phyloP scores from a whole-genome alignment of 768 basidiomycete species.

The Psilocybe cyanescens region DNA sequence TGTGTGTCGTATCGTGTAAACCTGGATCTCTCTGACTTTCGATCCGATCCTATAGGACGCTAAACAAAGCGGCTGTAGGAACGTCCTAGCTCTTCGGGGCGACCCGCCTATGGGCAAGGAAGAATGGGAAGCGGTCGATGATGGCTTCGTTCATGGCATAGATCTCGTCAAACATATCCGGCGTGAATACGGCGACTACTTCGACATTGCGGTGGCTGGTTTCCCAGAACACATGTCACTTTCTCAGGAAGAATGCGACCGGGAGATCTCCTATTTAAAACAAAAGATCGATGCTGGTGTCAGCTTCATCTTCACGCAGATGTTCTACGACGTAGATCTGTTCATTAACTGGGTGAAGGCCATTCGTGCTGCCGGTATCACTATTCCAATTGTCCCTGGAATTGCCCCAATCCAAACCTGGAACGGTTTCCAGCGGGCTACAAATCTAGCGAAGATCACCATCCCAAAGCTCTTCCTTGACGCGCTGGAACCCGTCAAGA shows the following conservation, averaged over 20 bases:
- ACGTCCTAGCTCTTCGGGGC: conserved; percentile 91
- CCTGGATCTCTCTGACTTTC: not conserved
- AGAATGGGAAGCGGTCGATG: conserved; percentile 91
- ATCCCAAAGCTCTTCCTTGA: conserved; percentile 82
- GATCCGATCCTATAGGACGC: conserved; percentile 64
- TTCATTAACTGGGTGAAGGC: conserved; percentile 91
- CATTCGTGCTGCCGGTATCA: conserved; percentile 84
- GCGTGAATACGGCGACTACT: conserved; percentile 83
- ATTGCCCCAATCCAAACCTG: conserved; percentile 95
- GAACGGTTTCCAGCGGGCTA: conserved; percentile 91
- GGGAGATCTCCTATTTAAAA: conserved; percentile 86
- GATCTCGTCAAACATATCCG: conserved; percentile 93
- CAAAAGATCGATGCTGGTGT: conserved; percentile 91
- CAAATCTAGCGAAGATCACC: conserved; percentile 73
- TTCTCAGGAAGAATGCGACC: conserved; percentile 71
- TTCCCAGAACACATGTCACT: conserved; percentile 85
- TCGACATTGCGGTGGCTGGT: conserved; percentile 93
- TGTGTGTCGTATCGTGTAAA: conserved; percentile 30
- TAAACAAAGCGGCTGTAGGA: conserved; percentile 86
- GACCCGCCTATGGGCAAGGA: conserved; percentile 90
- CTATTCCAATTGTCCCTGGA: conserved; percentile 90
- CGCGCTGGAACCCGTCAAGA: conserved; percentile 83
- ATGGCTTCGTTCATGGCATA: conserved; percentile 87
- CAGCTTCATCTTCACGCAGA: conserved; percentile 95
- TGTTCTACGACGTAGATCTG: conserved; percentile 94